These are phyloP conservation scores for Fagopyrum homotropicum DNA, from an alignment of 148 eudicot genomes.

Conservation along the genomic window DNA sequence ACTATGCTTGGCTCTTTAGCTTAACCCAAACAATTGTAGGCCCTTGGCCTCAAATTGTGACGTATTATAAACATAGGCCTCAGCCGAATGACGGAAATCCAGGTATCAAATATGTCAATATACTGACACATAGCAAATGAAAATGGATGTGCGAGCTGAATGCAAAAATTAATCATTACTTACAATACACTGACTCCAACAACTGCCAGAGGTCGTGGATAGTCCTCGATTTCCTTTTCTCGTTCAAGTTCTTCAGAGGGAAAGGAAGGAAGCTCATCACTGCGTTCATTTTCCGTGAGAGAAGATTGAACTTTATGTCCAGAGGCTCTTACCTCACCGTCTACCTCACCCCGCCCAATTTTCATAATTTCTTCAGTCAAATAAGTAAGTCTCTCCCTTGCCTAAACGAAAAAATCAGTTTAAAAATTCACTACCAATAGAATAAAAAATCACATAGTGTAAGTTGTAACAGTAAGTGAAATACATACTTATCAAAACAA, in stretches of 20 bases:
- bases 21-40: not conserved
- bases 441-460: not conserved
- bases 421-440: not conserved
- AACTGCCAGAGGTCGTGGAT: conserved; percentile 79
- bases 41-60: not conserved
- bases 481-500: not conserved
- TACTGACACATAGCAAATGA: not conserved
- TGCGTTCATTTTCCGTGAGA: conserved; percentile 21
- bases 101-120: not conserved
- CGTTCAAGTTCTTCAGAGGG: conserved; percentile 27
- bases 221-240: conserved; percentile 41
- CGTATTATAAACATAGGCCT: not conserved
- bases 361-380: conserved; percentile 57
- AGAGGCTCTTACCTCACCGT: conserved; percentile 17
- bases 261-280: conserved; percentile 23
- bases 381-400: conserved; percentile 51
- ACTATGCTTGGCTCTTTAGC: not conserved
- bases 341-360: conserved; percentile 44
- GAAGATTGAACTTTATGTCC: conserved; percentile 21
- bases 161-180: conserved; percentile 21
- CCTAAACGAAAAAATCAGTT: conserved; percentile 29
- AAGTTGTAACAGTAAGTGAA: not conserved
- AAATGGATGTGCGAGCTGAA: not conserved
- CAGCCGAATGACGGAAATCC: not conserved
- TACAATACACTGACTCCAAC: conserved; percentile 95